phyloP scores from a whole-genome alignment of 176 grass and related monocot species.

The Aegilops speltoides region DNA sequence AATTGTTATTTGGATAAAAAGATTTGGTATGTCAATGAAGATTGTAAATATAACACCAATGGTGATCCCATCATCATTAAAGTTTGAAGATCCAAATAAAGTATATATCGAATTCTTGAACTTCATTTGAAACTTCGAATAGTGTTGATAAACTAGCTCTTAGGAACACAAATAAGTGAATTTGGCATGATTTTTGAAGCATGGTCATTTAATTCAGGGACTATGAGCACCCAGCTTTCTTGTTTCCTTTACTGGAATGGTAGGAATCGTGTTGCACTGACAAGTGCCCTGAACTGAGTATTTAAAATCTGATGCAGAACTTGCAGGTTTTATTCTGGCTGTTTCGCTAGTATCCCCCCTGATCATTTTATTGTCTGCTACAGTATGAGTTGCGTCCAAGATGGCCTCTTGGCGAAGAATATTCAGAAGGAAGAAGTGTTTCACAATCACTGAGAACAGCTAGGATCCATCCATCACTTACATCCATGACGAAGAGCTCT shows the following conservation, averaged over 20 bases:
- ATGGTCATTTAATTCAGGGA: not conserved
- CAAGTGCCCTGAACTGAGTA: not conserved
- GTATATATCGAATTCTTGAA: not conserved
- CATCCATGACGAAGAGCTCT: constrained; percentile 81
- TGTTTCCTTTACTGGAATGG: constrained; percentile 8
- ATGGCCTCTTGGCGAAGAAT: constrained; percentile 92
- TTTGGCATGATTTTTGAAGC: not conserved
- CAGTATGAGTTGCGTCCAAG: constrained; percentile 84
- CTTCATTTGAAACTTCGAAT: not conserved
- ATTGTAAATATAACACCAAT: not conserved
- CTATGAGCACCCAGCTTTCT: not conserved
- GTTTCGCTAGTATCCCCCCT: not conserved
- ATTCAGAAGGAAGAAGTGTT: constrained; percentile 66
- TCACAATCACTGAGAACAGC: constrained; percentile 81
- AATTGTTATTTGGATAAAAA: not conserved
- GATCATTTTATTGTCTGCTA: constrained; percentile 23
- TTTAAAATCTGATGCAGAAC: not conserved
- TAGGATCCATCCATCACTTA: constrained; percentile 77
- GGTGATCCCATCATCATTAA: not conserved
- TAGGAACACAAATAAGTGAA: not conserved
- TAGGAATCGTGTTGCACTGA: not conserved
- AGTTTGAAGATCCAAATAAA: not conserved
- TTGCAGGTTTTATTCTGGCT: not conserved
- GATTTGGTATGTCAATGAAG: not conserved
- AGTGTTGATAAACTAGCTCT: not conserved